Conservation (phyloP, 164 flowering plant species). For the Platanus orientalis region DNA sequence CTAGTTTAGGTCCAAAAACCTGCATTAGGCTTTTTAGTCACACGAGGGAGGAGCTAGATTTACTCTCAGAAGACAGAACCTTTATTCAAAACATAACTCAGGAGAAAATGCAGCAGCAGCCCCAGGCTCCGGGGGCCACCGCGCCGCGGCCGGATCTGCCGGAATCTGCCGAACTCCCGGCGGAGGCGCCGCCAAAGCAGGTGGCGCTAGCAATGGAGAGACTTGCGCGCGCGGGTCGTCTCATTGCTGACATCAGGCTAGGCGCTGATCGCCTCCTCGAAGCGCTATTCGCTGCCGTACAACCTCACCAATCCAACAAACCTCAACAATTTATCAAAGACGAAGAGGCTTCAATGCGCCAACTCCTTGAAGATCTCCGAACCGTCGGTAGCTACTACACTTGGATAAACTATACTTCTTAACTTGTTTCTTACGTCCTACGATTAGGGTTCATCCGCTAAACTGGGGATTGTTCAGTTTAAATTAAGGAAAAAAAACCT, state of each 20-base stretch:
- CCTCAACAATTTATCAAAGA: slow-evolving; percentile 48
- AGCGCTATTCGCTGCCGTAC: slow-evolving; percentile 57
- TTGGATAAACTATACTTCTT: neutral
- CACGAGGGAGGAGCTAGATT: too few relatives aligned
- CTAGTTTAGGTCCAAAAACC: too few relatives aligned
- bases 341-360: slow-evolving; percentile 77
- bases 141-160: slow-evolving; percentile 5
- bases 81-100: too few relatives aligned
- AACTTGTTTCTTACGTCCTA: neutral
- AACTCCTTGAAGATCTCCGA: slow-evolving; percentile 76
- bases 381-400: slow-evolving; percentile 50
- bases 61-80: too few relatives aligned
- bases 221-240: slow-evolving; percentile 57
- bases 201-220: slow-evolving; percentile 96
- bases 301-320: slow-evolving; percentile 48
- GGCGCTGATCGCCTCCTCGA: slow-evolving; percentile 88
- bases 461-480: neutral
- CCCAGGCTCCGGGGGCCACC: slow-evolving; percentile 6
- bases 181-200: slow-evolving; percentile 95
- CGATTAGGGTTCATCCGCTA: neutral
- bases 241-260: slow-evolving; percentile 79
- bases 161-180: slow-evolving; percentile 18
- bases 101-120: slow-evolving; percentile 19
- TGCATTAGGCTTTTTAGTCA: too few relatives aligned
- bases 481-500: too few relatives aligned